Evolutionary conservation across 345 rosid species (phyloP).

Genomic region (Eucalyptus urophylla): DNA sequence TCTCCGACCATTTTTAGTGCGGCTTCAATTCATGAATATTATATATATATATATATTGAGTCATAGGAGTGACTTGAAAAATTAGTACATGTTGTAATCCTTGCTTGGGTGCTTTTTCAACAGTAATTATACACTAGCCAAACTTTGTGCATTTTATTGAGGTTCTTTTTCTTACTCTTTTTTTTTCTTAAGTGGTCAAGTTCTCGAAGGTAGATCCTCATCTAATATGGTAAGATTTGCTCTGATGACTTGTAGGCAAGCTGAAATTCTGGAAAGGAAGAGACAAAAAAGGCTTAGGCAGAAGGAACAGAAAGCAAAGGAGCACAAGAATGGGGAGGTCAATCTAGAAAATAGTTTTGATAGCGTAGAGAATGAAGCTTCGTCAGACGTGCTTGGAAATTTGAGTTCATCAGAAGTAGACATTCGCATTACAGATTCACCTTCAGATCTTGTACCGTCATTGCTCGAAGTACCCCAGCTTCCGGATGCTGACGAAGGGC

Average conservation of each 20-base stretch:
- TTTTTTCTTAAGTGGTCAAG: not conserved
- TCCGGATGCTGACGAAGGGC: conserved; percentile 14
- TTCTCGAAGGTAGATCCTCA: not conserved
- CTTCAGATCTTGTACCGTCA: conserved; percentile 5
- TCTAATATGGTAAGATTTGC: not conserved
- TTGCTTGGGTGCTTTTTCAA: not conserved
- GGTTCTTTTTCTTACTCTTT: not conserved
- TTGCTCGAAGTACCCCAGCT: conserved; percentile 19
- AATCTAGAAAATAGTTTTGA: conserved; percentile 21
- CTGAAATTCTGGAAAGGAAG: conserved; percentile 69
- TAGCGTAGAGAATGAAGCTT: conserved; percentile 24
- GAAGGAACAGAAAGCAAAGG: conserved; percentile 76
- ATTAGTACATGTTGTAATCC: not conserved
- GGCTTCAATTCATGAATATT: not conserved
- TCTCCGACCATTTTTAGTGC: not conserved
- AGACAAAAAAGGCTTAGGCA: conserved; percentile 78
- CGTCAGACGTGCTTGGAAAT: conserved; percentile 26
- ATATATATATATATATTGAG: not conserved
- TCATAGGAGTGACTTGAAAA: not conserved
- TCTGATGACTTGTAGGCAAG: conserved; percentile 34
- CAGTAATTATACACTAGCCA: not conserved
- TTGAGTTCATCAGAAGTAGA: conserved; percentile 28
- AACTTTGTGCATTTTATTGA: not conserved
- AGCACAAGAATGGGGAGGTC: conserved; percentile 26
- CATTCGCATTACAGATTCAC: conserved; percentile 16